Evolutionary conservation across 495 filamentous ascomycete genomes (phyloP).

Genomic region (Venustampulla echinocandica): DNA sequence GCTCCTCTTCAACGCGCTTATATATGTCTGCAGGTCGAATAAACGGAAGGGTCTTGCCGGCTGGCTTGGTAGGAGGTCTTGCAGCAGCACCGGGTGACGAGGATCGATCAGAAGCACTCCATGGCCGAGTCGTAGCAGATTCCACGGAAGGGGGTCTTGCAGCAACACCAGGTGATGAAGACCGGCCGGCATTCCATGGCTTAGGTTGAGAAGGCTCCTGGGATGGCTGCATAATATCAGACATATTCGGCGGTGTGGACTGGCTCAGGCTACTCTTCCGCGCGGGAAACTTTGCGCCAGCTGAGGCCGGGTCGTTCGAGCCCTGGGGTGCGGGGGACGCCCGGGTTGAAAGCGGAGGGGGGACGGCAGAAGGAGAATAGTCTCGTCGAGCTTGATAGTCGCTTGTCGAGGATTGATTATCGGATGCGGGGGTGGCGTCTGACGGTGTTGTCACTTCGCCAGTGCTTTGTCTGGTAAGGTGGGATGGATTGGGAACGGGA

Average conservation of each 20-base stretch:
- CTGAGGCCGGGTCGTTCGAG: neutral
- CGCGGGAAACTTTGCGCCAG: slow-evolving; percentile 36
- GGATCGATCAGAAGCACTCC: too few species aligned
- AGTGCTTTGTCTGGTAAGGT: slow-evolving; percentile 1
- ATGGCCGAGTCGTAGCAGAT: slow-evolving; percentile 1
- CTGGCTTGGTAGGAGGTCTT: slow-evolving; percentile 4
- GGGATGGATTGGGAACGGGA: slow-evolving; percentile 5
- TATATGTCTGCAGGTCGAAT: slow-evolving; percentile 76
- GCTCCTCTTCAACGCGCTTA: slow-evolving; percentile 58
- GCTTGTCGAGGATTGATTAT: slow-evolving; percentile 9
- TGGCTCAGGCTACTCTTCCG: slow-evolving; percentile 54
- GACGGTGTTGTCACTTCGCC: slow-evolving; percentile 1
- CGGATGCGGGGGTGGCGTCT: slow-evolving; percentile 5
- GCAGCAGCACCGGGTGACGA: slow-evolving; percentile 26
- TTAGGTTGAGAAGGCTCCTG: slow-evolving; percentile 15
- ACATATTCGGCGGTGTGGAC: slow-evolving; percentile 25
- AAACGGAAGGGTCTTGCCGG: slow-evolving; percentile 48
- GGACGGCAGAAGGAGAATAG: slow-evolving; percentile 33
- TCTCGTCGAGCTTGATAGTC: slow-evolving; percentile 31
- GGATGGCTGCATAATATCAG: slow-evolving; percentile 16
- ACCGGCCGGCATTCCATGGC: slow-evolving; percentile 26
- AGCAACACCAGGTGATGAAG: slow-evolving; percentile 28
- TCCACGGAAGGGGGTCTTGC: slow-evolving; percentile 8
- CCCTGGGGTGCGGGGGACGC: slow-evolving; percentile 10
- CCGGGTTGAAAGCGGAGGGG: slow-evolving; percentile 28